Evolutionary conservation across 768 basidiomycete species (phyloP).

Genomic region (Pholiota microspora): DNA sequence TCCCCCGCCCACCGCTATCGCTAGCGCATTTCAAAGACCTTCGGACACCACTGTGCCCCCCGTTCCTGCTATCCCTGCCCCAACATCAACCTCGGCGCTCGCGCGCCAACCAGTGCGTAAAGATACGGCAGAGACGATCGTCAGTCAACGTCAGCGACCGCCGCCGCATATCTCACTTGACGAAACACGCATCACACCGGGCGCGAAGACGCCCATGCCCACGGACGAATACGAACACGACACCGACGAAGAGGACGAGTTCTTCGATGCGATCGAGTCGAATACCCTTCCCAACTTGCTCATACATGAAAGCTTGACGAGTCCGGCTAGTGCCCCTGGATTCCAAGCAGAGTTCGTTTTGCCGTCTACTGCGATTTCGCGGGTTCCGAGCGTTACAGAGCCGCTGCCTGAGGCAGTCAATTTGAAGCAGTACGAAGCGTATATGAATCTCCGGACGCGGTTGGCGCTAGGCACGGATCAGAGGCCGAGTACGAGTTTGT

Average conservation of each 20-base stretch:
- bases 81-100: not conserved
- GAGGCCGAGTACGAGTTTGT: constrained; percentile 85
- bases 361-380: not conserved
- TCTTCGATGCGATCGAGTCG: constrained; percentile 94
- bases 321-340: constrained; percentile 31
- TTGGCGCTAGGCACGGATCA: constrained; percentile 70
- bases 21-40: constrained; percentile 7
- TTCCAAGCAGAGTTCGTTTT: not conserved
- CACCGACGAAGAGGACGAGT: constrained; percentile 91
- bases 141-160: not conserved
- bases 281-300: constrained; percentile 75
- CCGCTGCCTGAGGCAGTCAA: constrained; percentile 16
- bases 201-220: not conserved
- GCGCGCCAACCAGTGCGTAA: constrained; percentile 9
- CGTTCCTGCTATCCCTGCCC: not conserved
- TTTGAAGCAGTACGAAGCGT: constrained; percentile 59
- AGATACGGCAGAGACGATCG: not conserved
- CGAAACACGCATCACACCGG: not conserved
- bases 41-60: not conserved
- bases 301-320: constrained; percentile 61
- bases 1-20: constrained; percentile 10
- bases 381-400: not conserved
- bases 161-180: not conserved
- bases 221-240: constrained; percentile 28
- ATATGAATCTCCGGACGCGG: constrained; percentile 54